phyloP scores from a whole-genome alignment of 2,329 filamentous ascomycete genomes.

The Colletotrichum australisinense region DNA sequence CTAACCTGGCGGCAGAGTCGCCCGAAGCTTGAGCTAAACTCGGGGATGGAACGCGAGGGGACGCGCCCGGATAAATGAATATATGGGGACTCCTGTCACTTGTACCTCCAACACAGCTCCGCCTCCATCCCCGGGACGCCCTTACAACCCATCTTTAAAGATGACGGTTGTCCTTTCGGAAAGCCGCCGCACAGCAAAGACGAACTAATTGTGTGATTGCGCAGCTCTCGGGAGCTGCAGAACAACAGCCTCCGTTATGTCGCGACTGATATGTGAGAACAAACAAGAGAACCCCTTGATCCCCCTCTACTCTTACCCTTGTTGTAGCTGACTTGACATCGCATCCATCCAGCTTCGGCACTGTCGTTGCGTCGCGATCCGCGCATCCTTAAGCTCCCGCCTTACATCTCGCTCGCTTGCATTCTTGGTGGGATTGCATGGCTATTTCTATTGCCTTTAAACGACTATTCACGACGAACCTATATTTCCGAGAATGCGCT shows the following conservation, averaged over 20 bases:
- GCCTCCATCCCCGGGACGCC: background rate
- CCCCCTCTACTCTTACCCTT: background rate
- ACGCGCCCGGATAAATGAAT: conserved; percentile 30
- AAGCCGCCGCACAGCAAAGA: conserved; percentile 8
- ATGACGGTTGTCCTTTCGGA: conserved; percentile 17
- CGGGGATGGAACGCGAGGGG: background rate
- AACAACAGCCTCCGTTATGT: conserved; percentile 52
- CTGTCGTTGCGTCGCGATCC: conserved; percentile 83
- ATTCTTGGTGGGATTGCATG: conserved; percentile 88
- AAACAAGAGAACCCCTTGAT: background rate
- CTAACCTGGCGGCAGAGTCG: background rate
- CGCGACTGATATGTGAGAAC: conserved; percentile 64
- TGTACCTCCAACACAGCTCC: background rate
- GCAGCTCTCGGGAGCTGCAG: conserved; percentile 21
- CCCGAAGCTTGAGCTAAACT: background rate
- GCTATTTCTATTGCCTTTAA: conserved; percentile 88
- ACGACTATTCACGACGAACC: conserved; percentile 90
- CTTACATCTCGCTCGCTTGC: conserved; percentile 87
- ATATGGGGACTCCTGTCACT: conserved; percentile 1
- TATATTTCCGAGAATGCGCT: conserved; percentile 99
- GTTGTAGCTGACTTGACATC: conserved; percentile 23
- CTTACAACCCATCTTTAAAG: conserved; percentile 5
- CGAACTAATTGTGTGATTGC: conserved; percentile 17
- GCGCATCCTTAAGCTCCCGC: conserved; percentile 83
- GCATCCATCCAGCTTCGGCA: conserved; percentile 62